Conservation (phyloP, 495 filamentous ascomycete species). For the Hypoxylon subgilvum region DNA sequence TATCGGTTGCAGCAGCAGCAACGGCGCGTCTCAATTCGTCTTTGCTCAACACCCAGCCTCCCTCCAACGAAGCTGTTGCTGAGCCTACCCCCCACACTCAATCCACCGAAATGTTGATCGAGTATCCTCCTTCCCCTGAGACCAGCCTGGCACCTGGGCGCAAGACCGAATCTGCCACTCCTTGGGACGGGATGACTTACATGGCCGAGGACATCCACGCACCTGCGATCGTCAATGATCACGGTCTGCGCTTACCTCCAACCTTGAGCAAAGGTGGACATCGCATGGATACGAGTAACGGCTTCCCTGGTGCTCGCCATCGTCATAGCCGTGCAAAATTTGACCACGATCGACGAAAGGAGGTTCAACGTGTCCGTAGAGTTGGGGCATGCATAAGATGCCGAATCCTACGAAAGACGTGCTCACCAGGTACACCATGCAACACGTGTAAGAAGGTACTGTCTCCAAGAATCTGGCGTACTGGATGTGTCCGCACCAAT, state of each 20-base stretch:
- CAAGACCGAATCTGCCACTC: constrained; percentile 13
- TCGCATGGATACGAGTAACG: constrained; percentile 47
- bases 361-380: constrained; percentile 82
- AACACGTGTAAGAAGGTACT: constrained; percentile 79
- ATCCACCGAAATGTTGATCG: constrained; percentile 36
- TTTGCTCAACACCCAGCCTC: constrained; percentile 57
- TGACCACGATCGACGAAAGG: constrained; percentile 68
- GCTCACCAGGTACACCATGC: constrained; percentile 80
- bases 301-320: constrained; percentile 42
- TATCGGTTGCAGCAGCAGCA: constrained; percentile 56
- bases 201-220: constrained; percentile 44
- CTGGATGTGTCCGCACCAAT: constrained; percentile 76
- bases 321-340: constrained; percentile 68
- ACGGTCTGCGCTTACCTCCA: constrained; percentile 25
- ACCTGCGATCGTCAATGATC: constrained; percentile 37
- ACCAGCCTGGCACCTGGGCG: background rate
- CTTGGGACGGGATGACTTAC: constrained; percentile 56
- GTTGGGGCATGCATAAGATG: constrained; percentile 85
- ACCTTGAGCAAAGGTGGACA: constrained; percentile 49
- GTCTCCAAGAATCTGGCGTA: constrained; percentile 79
- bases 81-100: constrained; percentile 24
- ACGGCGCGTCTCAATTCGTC: constrained; percentile 54
- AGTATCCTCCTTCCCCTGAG: constrained; percentile 33
- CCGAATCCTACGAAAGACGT: constrained; percentile 85
- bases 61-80: constrained; percentile 44